phyloP scores from a whole-genome alignment of 306 rosid genomes.

The Amphicarpaea edgeworthii region DNA sequence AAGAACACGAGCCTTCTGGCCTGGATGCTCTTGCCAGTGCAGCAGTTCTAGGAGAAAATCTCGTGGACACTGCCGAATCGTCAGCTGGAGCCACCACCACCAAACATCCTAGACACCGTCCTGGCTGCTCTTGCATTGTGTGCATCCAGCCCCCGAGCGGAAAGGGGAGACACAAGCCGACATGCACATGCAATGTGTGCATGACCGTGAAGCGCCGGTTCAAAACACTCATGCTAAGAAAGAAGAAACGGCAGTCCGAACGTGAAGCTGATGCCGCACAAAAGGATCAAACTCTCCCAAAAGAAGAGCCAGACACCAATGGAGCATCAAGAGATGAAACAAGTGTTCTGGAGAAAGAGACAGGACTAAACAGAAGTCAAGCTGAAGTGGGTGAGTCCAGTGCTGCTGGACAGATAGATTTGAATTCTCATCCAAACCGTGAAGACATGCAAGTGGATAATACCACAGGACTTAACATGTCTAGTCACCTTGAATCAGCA shows the following conservation, averaged over 20 bases:
- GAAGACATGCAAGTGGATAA: conserved; percentile 63
- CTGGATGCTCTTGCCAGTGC: conserved; percentile 93
- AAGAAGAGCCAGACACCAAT: conserved; percentile 50
- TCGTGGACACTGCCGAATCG: conserved; percentile 59
- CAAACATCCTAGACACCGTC: conserved; percentile 90
- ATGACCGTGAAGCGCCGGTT: conserved; percentile 92
- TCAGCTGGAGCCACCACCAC: conserved; percentile 86
- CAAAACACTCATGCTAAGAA: conserved; percentile 88
- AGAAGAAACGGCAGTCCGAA: conserved; percentile 84
- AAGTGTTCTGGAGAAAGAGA: conserved; percentile 53
- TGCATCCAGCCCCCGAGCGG: conserved; percentile 99
- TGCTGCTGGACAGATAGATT: conserved; percentile 76
- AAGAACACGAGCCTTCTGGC: conserved; percentile 75
- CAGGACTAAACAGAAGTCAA: conserved; percentile 48
- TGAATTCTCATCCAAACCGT: conserved; percentile 77
- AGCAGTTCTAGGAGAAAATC: conserved; percentile 82
- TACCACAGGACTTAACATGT: conserved; percentile 55
- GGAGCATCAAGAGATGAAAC: conserved; percentile 49
- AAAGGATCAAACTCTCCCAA: conserved; percentile 47
- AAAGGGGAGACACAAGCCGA: conserved; percentile 86
- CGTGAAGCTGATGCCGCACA: conserved; percentile 59
- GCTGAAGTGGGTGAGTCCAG: conserved; percentile 59
- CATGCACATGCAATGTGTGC: conserved; percentile 95
- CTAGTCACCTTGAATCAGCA: conserved; percentile 53
- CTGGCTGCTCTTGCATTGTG: conserved; percentile 94